Base-by-base conservation (phyloP, 345 rosid genomes). In the Pistacia atlantica region DNA sequence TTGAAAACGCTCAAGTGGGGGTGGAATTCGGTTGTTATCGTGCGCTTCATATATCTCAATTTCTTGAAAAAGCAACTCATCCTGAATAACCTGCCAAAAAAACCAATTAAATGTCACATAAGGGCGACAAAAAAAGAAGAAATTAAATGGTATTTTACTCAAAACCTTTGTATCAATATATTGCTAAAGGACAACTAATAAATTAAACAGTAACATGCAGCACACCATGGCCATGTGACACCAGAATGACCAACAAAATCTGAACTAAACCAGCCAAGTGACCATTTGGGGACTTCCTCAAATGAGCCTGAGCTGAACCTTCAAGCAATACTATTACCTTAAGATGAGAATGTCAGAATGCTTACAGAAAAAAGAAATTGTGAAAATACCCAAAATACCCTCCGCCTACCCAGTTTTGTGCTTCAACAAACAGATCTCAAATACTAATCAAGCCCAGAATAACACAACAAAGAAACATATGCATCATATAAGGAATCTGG, bases 41-140 rank as follows among this genome's bases (percentile, higher is more conserved):
- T 80, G 86, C 57, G 91, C 83, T 81, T 72, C 80, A 82, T 64
- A 82, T 45, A 71, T 80, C 77, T 84, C 90, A 85, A 85, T 81
- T 76, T 89, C 97, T 85, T 89, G 86, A 72, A 80, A 71, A 70
- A 88, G 90, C 82, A 89, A 75, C 48, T 86, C 94, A 82, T 93
- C 98, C 67, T 90, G 97, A 78, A 90, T 84, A 78, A 82, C 90
- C 99, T 95, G 91, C 80, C 80, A 46, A 64, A 73, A 78, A 54
- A 54, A 64, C 70, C 52, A 42, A 42, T 7, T 56, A 35, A 31
- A 67, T 42, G 57, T 55, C 31, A 28, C 62, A 75, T 7, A 46
- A 73, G 16, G 37, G 52, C 68, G 70, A 71, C 35, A 78, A 70
- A 3, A 11, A 12, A 52, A 16, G 33, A 70, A 62, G 38, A 62